Evolutionary conservation across 2,329 filamentous ascomycete genomes (phyloP), one percentile per base, ranked within the genome.

Genomic region (Aureobasidium sp.): DNA sequence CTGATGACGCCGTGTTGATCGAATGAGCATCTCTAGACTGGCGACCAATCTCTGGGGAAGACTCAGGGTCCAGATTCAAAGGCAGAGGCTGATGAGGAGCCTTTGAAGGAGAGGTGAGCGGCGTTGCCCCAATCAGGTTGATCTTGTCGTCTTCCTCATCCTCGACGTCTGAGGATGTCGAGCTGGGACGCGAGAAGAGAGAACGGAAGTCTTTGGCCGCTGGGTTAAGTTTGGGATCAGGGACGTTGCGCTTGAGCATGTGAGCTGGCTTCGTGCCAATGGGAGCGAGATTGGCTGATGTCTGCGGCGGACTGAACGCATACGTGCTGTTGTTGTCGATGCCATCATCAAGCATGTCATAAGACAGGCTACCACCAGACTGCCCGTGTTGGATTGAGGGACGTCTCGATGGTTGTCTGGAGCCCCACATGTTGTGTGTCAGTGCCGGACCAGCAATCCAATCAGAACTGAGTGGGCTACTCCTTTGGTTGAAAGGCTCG

Each of bases 121-220:
- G 61, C 21, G 59, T 48, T 30, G 60, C 58, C 53, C 58, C 25
- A 14, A 32, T 59, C 39, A 59, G 27, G 45, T 44, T 54, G 48
- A 49, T 45, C 61, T 55, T 45, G 44, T 61, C 61, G 25, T 66
- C 42, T 2, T 69, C 74, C 50, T 73, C 75, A 57, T 71, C 73
- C 64, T 74, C 74, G 62, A 73, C 71, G 14, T 70, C 70, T 21
- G 68, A 62, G 3, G 54, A 58, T 14, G 30, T 47, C 9, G 54
- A 58, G 21, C 58, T 70, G 1, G 45, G 47, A 70, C 69, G 67
- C 1, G 65, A 65, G 62, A 94, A 84, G 41, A 86, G 82, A 10
- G 82, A 86, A 74, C 88, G 93, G 72, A 97, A 97, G 0, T 88
- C 90, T 9, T 92, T 92, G 0, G 93, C 94, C 7, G 90, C 84